Conservation (phyloP, 441 rosid species). For the Rhodomyrtus psidioides region DNA sequence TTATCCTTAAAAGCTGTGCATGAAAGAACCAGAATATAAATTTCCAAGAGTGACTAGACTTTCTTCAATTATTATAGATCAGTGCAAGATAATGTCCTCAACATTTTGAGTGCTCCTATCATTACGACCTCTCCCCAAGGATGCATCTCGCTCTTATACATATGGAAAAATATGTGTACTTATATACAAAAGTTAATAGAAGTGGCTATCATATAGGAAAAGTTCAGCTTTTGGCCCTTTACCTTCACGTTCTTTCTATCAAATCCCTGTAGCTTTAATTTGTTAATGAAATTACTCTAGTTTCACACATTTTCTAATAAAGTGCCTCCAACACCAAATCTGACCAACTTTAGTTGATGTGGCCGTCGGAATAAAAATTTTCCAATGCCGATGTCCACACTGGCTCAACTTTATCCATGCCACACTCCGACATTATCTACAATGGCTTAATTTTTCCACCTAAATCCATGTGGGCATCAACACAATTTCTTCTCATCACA, state of each 20-base stretch:
- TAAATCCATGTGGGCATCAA: background rate
- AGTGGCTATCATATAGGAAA: background rate
- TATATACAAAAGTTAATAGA: background rate
- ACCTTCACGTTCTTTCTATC: background rate
- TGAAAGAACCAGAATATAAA: background rate
- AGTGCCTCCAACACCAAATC: background rate
- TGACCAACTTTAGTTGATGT: background rate
- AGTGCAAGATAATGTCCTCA: background rate
- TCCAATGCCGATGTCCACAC: background rate
- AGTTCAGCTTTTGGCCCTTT: background rate
- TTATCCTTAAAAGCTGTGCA: background rate
- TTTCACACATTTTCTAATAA: background rate
- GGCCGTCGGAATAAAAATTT: background rate
- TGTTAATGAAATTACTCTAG: background rate
- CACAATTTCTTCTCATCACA: background rate
- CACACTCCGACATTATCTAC: background rate
- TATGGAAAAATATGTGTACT: background rate
- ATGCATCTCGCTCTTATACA: background rate
- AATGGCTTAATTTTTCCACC: background rate
- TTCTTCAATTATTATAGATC: background rate
- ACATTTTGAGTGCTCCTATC: background rate
- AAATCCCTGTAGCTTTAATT: background rate
- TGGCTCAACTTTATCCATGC: background rate
- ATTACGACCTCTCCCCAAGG: background rate
- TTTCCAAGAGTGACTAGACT: background rate